Evolutionary conservation across 2,329 filamentous ascomycete genomes (phyloP).

Genomic region (Hirsutella minnesotensis): DNA sequence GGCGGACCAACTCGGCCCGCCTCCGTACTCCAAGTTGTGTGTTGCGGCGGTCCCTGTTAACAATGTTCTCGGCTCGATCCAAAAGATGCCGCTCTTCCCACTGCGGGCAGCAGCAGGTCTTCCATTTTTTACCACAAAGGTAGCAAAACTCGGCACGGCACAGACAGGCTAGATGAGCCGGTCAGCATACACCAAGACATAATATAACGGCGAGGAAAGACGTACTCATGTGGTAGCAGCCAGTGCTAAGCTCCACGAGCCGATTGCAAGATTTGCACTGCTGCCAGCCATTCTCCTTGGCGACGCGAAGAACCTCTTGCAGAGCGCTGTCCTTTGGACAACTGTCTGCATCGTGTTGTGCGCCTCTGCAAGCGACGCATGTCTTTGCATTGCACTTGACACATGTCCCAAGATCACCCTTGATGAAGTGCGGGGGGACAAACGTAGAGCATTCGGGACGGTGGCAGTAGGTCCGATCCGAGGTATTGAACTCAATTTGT

Average conservation of each 20-base stretch:
- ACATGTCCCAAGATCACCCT: constrained; percentile 26
- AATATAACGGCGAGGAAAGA: constrained; percentile 6
- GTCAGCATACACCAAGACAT: too few relatives aligned
- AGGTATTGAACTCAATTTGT: constrained; percentile 33
- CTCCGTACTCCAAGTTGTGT: not conserved
- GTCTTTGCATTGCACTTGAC: constrained; percentile 28
- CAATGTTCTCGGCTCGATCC: not conserved
- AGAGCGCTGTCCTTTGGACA: constrained; percentile 32
- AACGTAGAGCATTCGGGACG: constrained; percentile 30
- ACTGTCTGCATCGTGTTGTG: constrained; percentile 27
- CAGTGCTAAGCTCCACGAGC: constrained; percentile 35
- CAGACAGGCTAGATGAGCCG: constrained; percentile 23
- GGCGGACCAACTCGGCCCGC: not conserved
- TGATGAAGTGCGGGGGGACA: constrained; percentile 23
- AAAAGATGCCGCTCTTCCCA: constrained; percentile 20
- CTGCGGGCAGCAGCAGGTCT: constrained; percentile 22
- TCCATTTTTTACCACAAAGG: constrained; percentile 29
- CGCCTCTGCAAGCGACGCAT: constrained; percentile 37
- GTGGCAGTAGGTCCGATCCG: constrained; percentile 40
- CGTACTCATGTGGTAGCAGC: constrained; percentile 48
- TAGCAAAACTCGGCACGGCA: constrained; percentile 40
- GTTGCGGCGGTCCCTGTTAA: not conserved
- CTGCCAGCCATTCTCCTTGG: constrained; percentile 35
- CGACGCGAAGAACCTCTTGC: constrained; percentile 27
- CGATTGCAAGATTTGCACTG: constrained; percentile 31